Base-by-base conservation (phyloP, 106 monocot species). In the Gastrodia elata region DNA sequence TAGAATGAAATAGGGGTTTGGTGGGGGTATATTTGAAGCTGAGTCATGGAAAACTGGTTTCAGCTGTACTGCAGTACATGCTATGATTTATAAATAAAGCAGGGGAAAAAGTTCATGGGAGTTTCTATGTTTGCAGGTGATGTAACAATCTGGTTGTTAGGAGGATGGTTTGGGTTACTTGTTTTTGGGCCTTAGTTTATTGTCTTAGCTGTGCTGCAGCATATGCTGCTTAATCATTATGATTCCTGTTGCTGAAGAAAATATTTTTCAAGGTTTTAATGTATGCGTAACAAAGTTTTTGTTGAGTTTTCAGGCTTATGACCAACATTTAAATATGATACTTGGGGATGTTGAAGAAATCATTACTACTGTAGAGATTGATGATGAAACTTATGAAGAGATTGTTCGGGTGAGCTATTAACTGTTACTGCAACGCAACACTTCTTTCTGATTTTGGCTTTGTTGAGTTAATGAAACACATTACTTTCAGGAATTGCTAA, bases 301-400 rank as follows among this genome's bases (percentile, higher is more conserved):
- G 2, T 36, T 67, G 8, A 35, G 33, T 35, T 68, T 75, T 48
- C 73, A 87, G 87, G 87, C 87, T 32, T 87, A 87, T 76, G 87
- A 87, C 79, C 87, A 87, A 43, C 87, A 87, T 71, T 75, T 87
- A 43, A 87, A 87, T 74, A 87, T 87, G 84, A 87, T 87, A 43
- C 84, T 87, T 70, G 87, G 87, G 33, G 87, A 87, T 77, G 87
- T 84, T 70, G 87, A 87, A 64, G 87, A 87, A 78, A 74, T 84
- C 28, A 84, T 87, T 20, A 87, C 87, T 65, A 84, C 76, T 20
- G 84, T 84, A 10, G 87, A 87, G 76, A 87, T 87, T 64, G 87
- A 87, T 61, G 87, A 87, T 70, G 87, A 87, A 73, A 87, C 87
- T 32, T 87, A 87, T 68, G 87, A 87, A 74, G 87, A 87, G 71